Evolutionary conservation across 2,329 filamentous ascomycete genomes (phyloP).

Genomic region (Rosellinia necatrix): DNA sequence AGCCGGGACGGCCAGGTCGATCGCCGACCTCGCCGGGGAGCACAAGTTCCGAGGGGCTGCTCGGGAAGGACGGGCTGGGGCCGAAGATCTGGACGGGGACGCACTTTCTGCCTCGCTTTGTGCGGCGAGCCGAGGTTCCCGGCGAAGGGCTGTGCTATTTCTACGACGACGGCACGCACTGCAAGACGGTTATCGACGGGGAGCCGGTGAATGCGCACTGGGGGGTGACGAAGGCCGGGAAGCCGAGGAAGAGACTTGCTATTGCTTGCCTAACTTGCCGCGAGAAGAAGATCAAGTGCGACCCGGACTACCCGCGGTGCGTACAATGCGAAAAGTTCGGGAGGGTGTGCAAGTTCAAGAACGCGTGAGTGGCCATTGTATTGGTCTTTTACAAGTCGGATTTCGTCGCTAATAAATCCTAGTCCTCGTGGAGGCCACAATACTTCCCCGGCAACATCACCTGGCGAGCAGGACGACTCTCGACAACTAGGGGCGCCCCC

Average conservation of each 20-base stretch:
- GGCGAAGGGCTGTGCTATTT: constrained; percentile 84
- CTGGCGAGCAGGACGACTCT: constrained; percentile 54
- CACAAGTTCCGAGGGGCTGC: constrained; percentile 48
- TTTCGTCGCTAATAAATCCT: constrained; percentile 25
- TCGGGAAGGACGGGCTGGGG: constrained; percentile 63
- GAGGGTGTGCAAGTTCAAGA: constrained; percentile 81
- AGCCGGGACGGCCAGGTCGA: constrained; percentile 32
- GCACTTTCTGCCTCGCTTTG: constrained; percentile 69
- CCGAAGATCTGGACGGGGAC: constrained; percentile 73
- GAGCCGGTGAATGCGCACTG: constrained; percentile 88
- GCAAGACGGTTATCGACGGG: constrained; percentile 82
- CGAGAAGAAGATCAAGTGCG: constrained; percentile 98
- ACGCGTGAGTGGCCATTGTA: constrained; percentile 71
- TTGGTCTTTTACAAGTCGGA: neutral
- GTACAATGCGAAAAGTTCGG: constrained; percentile 93
- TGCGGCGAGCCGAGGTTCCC: constrained; percentile 67
- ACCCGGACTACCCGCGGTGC: constrained; percentile 84
- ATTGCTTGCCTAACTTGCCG: constrained; percentile 85
- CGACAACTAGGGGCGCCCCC: constrained; percentile 43
- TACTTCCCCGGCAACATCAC: constrained; percentile 57
- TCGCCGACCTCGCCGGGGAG: constrained; percentile 40
- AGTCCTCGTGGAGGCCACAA: constrained; percentile 64
- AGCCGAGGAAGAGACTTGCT: constrained; percentile 86
- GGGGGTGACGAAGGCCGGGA: constrained; percentile 93
- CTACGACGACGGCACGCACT: constrained; percentile 83